Percentiles rank a stretch among this genome's conserved stretches.
These are phyloP conservation scores for Dipodascus geniculatus DNA, from an alignment of 805 yeast species.

Conservation along the genomic window DNA sequence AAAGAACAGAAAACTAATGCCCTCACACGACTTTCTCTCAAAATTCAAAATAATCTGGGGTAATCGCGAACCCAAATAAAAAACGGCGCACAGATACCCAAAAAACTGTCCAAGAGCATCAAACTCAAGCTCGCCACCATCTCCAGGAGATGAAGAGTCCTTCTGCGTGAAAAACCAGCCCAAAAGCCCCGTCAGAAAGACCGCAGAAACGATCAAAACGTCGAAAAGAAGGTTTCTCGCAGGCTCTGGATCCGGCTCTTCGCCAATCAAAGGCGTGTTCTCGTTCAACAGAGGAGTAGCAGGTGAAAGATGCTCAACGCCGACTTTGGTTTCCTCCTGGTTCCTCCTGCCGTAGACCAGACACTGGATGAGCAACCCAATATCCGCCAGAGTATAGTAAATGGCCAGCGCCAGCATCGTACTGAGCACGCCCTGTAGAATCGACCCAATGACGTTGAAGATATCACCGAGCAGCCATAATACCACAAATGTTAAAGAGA, in stretches of 20 bases:
- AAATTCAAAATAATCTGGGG: conserved; percentile 86
- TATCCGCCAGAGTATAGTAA: conserved; percentile 85
- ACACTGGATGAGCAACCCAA: conserved; percentile 75
- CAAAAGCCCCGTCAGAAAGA: conserved; percentile 65
- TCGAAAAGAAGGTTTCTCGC: conserved; percentile 15
- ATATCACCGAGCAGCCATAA: conserved; percentile 92
- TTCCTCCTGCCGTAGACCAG: conserved; percentile 59
- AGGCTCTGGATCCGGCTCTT: conserved; percentile 5
- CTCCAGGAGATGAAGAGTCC: conserved; percentile 24
- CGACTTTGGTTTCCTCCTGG: conserved; percentile 31
- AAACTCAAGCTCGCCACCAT: conserved; percentile 36
- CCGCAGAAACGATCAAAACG: conserved; percentile 47
- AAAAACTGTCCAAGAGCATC: conserved; percentile 76
- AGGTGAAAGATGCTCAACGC: conserved; percentile 73
- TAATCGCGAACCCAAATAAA: conserved; percentile 67
- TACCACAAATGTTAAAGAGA: conserved; percentile 73
- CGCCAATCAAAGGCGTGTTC: conserved; percentile 6
- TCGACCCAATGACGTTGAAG: conserved; percentile 84
- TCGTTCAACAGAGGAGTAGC: conserved; percentile 69
- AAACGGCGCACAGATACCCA: conserved; percentile 50
- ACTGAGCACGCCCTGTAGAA: conserved; percentile 80
- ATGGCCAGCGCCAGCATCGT: conserved; percentile 85
- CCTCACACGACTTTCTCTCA: conserved; percentile 85
- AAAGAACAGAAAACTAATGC: conserved; percentile 86
- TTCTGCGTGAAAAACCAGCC: conserved; percentile 73